Evolutionary conservation across 2,329 filamentous ascomycete genomes (phyloP).

Genomic region (Fusarium setosum): DNA sequence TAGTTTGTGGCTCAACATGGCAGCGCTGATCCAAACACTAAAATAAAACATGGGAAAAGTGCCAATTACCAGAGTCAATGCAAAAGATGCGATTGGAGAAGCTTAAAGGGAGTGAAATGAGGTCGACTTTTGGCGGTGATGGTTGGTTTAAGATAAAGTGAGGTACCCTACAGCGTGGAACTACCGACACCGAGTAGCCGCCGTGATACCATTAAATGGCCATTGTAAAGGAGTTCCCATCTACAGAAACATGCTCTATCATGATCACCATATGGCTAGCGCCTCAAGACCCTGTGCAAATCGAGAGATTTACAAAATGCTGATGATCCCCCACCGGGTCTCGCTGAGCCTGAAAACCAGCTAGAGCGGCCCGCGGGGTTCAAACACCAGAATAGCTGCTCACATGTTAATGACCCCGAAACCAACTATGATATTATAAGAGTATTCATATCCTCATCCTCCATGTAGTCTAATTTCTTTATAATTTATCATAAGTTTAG

Average conservation of each 20-base stretch:
- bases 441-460: too few species aligned
- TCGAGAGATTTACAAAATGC: neutral
- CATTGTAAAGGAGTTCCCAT: too few species aligned
- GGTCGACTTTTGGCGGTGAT: neutral
- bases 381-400: too few species aligned
- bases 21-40: constrained; percentile 28
- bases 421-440: too few species aligned
- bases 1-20: constrained; percentile 6
- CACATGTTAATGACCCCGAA: too few species aligned
- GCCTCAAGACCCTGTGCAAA: neutral
- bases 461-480: too few species aligned
- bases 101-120: neutral
- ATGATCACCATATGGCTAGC: neutral
- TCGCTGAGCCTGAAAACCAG: neutral
- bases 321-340: constrained; percentile 10
- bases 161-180: neutral
- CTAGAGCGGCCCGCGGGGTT: too few species aligned
- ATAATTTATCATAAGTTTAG: too few species aligned
- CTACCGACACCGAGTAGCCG: too few species aligned
- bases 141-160: neutral
- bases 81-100: constrained; percentile 15
- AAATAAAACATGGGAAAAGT: neutral
- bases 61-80: neutral
- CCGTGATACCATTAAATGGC: too few species aligned
- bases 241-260: neutral